Base-by-base conservation (phyloP, 441 rosid species). In the Brassica hybrid region DNA sequence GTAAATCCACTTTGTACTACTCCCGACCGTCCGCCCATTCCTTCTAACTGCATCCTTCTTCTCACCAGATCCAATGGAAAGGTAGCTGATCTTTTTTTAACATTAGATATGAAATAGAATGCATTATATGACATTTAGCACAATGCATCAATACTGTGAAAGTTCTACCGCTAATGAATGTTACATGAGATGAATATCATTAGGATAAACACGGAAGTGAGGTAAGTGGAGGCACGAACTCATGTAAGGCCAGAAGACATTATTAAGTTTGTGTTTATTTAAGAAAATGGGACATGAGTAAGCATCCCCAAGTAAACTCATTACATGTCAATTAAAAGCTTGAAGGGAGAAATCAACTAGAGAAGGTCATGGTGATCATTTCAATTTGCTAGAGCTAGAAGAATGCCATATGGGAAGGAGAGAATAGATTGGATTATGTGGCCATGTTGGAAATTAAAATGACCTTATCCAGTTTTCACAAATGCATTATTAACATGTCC, bases 41-140 rank as follows among this genome's bases (percentile, higher is more conserved):
- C 99, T 87, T 93, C 98, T 81, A 93, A 79, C 74, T 93, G 96
- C 84, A 89, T 93, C 76, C 98, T 82, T 59, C 97, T 84, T 78
- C 99, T 90, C 84, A 91, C 92, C 73, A 93, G 93, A 86, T 95
- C 99, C 65, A 95, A 78, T 1, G 98, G 99, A 79, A 95, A 95
- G 9, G 96, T 91, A 23, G 87, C 98, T 94, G 91, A 89, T 64
- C 6, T 12, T 10, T 14, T 34, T 21, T 2, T 18, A 0, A 27
- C 36, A 75, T 27, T 10, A 66, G 27, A 65, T 7, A 69, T 7
- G 6, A 16, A 25, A 54, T 27, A 45, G 1, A 18, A 9, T 0
- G 38, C 2, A 0, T 52, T 52, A 56, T 7, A 13, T 13, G 2
- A 23, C 27, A 48, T 32, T 60, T 65, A 4, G 43, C 66, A 48